Conservation (phyloP, 129 eudicot genomes). For the Flaveria robusta region DNA sequence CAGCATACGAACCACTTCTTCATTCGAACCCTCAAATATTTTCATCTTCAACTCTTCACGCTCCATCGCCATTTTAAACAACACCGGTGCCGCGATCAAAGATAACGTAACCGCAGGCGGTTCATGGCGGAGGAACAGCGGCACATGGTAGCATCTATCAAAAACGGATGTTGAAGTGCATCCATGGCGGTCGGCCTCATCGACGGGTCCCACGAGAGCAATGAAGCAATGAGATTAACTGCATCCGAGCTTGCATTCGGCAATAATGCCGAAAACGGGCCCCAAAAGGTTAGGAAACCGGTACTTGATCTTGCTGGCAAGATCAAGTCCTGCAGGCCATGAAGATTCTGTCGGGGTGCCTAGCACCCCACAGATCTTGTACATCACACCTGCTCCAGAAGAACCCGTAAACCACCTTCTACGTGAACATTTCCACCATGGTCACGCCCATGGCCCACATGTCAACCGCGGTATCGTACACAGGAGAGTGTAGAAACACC, state of each 20-base stretch:
- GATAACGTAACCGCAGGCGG: not conserved
- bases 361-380: constrained; percentile 17
- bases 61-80: not conserved
- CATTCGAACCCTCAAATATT: not conserved
- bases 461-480: constrained; percentile 17
- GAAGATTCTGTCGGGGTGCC: constrained; percentile 12
- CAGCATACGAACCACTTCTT: not conserved
- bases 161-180: constrained; percentile 32
- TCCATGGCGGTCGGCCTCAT: constrained; percentile 26
- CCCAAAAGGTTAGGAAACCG: constrained; percentile 22
- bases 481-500: not conserved
- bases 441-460: constrained; percentile 32
- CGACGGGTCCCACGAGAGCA: constrained; percentile 26
- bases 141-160: constrained; percentile 9
- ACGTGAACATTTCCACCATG: constrained; percentile 23
- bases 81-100: not conserved
- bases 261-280: not conserved
- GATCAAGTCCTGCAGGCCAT: not conserved
- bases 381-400: not conserved
- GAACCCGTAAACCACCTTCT: constrained; percentile 14
- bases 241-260: constrained; percentile 24
- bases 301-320: constrained; percentile 1
- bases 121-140: not conserved
- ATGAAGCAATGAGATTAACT: constrained; percentile 14
- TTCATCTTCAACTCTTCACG: not conserved